Conservation (phyloP, 2,329 filamentous ascomycete genomes). For the Microthyrium microscopicum region DNA sequence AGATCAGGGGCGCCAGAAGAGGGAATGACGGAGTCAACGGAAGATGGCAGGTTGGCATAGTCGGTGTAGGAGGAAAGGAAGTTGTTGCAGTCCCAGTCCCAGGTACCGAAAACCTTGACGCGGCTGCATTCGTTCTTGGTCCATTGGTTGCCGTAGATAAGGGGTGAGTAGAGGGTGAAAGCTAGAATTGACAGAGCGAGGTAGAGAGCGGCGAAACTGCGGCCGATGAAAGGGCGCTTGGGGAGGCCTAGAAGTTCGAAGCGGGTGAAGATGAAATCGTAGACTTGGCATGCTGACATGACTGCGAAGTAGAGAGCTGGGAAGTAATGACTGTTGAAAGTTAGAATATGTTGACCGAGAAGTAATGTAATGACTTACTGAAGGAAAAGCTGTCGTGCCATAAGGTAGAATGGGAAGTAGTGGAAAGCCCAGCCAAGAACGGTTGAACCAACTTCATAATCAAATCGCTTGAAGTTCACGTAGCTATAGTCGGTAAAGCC, state of each 20-base stretch:
- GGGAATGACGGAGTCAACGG: conserved; percentile 3
- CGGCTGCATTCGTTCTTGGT: conserved; percentile 73
- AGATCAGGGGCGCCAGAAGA: conserved; percentile 11
- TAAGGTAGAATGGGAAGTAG: conserved; percentile 97
- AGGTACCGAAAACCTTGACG: conserved; percentile 72
- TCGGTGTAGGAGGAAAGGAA: conserved; percentile 8
- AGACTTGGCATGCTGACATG: conserved; percentile 72
- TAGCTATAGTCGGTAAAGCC: conserved; percentile 74
- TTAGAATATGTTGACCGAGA: conserved; percentile 21
- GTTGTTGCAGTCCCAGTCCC: conserved; percentile 97
- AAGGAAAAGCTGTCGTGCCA: conserved; percentile 88
- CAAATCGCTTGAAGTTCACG: conserved; percentile 82
- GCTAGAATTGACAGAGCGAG: conserved; percentile 56
- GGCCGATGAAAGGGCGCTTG: conserved; percentile 57
- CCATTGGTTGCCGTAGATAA: conserved; percentile 89
- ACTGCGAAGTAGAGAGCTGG: conserved; percentile 92
- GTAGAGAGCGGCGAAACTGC: conserved; percentile 55
- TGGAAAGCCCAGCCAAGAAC: conserved; percentile 93
- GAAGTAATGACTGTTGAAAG: conserved; percentile 97
- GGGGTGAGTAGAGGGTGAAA: conserved; percentile 72
- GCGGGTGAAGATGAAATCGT: conserved; percentile 68
- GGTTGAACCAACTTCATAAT: conserved; percentile 84
- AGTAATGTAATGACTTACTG: conserved; percentile 3
- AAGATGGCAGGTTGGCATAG: conserved; percentile 4
- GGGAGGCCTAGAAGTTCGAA: conserved; percentile 51